Percentiles rank a stretch among this genome's conserved stretches.
Conservation (phyloP, 768 basidiomycete species). For the Boletus pseudo-olivaceus region DNA sequence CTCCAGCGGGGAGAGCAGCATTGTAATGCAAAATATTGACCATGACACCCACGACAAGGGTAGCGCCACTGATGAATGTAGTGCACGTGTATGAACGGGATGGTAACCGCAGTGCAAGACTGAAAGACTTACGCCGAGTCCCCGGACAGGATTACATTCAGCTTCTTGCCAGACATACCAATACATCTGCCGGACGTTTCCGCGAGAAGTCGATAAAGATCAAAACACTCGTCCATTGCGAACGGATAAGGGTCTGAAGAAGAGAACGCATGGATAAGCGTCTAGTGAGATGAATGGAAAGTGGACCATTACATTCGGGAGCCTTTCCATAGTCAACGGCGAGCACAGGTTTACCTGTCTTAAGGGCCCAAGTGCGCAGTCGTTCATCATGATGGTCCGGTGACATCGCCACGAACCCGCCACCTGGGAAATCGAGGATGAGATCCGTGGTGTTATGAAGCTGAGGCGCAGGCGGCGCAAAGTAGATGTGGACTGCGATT, state of each 20-base stretch:
- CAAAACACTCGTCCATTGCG: conserved; percentile 93
- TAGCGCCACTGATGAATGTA: conserved; percentile 65
- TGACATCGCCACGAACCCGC: conserved; percentile 94
- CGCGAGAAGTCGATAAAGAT: conserved; percentile 77
- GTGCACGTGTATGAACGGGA: conserved; percentile 10
- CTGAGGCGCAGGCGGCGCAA: conserved; percentile 61
- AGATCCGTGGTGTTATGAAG: conserved; percentile 70
- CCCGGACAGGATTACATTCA: conserved; percentile 79
- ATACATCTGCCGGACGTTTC: conserved; percentile 77
- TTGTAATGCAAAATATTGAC: conserved; percentile 77
- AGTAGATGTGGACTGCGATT: conserved; percentile 81
- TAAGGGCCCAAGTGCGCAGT: conserved; percentile 78
- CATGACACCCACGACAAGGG: conserved; percentile 80
- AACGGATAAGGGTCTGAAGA: conserved; percentile 90
- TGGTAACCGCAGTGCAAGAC: background rate
- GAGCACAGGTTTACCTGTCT: conserved; percentile 74
- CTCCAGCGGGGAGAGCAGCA: conserved; percentile 24
- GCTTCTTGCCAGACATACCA: conserved; percentile 81
- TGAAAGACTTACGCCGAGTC: conserved; percentile 87
- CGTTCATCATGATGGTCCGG: conserved; percentile 97
- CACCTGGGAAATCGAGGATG: conserved; percentile 91
- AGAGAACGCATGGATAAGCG: conserved; percentile 1
- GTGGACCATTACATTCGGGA: conserved; percentile 72
- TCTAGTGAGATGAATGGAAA: background rate
- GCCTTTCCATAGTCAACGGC: conserved; percentile 95